Base-by-base conservation (phyloP, 2,329 filamentous ascomycete genomes). In the Sarocladium strictum region DNA sequence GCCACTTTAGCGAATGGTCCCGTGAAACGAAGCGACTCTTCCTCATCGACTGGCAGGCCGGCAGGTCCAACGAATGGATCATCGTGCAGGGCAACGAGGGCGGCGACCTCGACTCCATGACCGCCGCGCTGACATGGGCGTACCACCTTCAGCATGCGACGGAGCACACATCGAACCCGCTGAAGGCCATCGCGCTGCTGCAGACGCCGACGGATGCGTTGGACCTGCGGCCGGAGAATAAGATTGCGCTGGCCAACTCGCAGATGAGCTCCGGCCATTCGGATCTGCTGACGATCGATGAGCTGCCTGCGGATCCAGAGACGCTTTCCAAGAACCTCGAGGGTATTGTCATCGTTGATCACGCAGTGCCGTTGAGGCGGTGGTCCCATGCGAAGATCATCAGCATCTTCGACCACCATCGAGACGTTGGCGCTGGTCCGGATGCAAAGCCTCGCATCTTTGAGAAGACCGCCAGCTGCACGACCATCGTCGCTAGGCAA, bases 1-100 rank as follows among this genome's bases (percentile, higher is more conserved):
- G 74, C 29, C 73, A 76, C 63, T 76, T 76, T 62, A 74, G 71
- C 62, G 72, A 76, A 59, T 76, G 74, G 74, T 72, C 69, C 24
- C 72, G 74, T 33, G 68, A 67, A 11, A 75, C 67, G 17, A 76
- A 76, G 64, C 73, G 71, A 41, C 63, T 68, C 14, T 76, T 76
- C 49, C 60, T 76, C 49, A 64, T 75, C 56, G 74, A 76, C 61
- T 76, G 74, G 73, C 74, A 76, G 57, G 68, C 64, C 3, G 70
- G 70, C 12, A 65, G 61, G 54, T 65, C 66, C 3, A 66, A 67
- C 23, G 69, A 76, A 61, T 76, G 74, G 74, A 70, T 64, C 14
- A 64, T 76, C 33, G 74, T 76, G 4, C 65, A 71, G 61, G 74
- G 74, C 56, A 76, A 76, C 58, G 53, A 45, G 47, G 53, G 53